Percentiles rank a stretch among this genome's conserved stretches.
phyloP scores from a whole-genome alignment of 371 early-diverging fungal species.

The Actinomortierella wolfii region DNA sequence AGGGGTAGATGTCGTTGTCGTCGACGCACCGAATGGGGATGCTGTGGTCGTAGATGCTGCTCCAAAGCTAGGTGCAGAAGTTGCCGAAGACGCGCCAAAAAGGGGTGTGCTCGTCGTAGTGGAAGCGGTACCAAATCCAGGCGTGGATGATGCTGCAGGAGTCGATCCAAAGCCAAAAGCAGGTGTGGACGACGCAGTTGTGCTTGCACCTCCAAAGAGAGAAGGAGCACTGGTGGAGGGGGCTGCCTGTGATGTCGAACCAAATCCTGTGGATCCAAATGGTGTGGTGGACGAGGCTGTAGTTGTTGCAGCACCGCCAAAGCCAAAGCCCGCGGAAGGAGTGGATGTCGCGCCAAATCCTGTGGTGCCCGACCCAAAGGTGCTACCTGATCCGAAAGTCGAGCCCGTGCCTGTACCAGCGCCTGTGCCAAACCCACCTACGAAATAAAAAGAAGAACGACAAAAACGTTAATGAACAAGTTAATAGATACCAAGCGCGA shows the following conservation, averaged over 20 bases:
- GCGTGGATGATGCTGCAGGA: too few relatives aligned
- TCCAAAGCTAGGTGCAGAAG: slow-evolving; percentile 11
- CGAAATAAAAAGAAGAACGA: too few relatives aligned
- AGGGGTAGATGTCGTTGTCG: background rate
- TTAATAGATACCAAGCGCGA: too few relatives aligned
- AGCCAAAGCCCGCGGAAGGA: slow-evolving; percentile 38
- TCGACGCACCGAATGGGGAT: slow-evolving; percentile 5
- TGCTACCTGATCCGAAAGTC: too few relatives aligned
- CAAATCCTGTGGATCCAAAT: slow-evolving; percentile 23
- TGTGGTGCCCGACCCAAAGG: too few relatives aligned
- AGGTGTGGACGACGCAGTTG: slow-evolving; percentile 26
- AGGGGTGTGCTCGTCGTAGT: background rate
- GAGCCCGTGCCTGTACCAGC: too few relatives aligned
- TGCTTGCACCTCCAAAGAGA: slow-evolving; percentile 12
- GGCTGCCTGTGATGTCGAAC: slow-evolving; percentile 18
- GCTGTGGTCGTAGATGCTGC: slow-evolving; percentile 41
- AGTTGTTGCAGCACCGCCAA: slow-evolving; percentile 33
- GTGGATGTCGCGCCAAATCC: background rate
- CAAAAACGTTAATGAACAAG: too few relatives aligned
- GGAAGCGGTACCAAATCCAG: too few relatives aligned
- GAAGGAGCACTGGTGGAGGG: slow-evolving; percentile 13
- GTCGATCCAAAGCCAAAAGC: too few relatives aligned
- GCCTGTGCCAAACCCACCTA: too few relatives aligned
- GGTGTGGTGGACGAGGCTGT: slow-evolving; percentile 4
- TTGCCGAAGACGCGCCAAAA: slow-evolving; percentile 10